These are phyloP conservation scores for Ciborinia camelliae DNA, from an alignment of 2,329 filamentous ascomycete genomes.

Conservation along the genomic window DNA sequence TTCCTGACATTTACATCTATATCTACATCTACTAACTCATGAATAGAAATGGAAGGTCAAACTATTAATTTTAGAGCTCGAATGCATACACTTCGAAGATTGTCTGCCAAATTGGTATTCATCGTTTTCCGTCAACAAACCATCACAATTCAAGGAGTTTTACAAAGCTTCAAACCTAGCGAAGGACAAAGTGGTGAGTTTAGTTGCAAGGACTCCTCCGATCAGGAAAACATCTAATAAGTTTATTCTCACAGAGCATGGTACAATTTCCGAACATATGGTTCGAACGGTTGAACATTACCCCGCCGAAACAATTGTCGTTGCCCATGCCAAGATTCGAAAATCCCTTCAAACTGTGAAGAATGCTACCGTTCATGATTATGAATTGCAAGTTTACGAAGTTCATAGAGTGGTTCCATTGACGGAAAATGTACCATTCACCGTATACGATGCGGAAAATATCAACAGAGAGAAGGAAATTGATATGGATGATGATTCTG, in stretches of 20 bases:
- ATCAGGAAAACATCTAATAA: neutral
- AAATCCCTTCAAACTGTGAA: conserved; percentile 70
- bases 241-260: conserved; percentile 4
- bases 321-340: conserved; percentile 71
- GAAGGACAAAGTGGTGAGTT: conserved; percentile 27
- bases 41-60: conserved; percentile 31
- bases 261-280: conserved; percentile 64
- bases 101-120: conserved; percentile 82
- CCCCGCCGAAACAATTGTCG: conserved; percentile 72
- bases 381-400: conserved; percentile 70
- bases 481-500: conserved; percentile 48
- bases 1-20: too few species aligned
- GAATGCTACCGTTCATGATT: conserved; percentile 69
- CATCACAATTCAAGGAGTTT: conserved; percentile 78
- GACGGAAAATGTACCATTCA: conserved; percentile 63
- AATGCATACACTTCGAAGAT: conserved; percentile 73
- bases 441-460: conserved; percentile 67
- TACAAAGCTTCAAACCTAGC: conserved; percentile 41
- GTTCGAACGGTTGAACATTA: conserved; percentile 85
- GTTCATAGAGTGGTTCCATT: conserved; percentile 60
- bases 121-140: conserved; percentile 82
- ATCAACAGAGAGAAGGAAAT: conserved; percentile 53
- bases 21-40: conserved; percentile 10
- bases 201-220: neutral
- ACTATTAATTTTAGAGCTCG: conserved; percentile 59